Evolutionary conservation across 2,329 filamentous ascomycete genomes (phyloP).

Genomic region (Neurospora sp.): DNA sequence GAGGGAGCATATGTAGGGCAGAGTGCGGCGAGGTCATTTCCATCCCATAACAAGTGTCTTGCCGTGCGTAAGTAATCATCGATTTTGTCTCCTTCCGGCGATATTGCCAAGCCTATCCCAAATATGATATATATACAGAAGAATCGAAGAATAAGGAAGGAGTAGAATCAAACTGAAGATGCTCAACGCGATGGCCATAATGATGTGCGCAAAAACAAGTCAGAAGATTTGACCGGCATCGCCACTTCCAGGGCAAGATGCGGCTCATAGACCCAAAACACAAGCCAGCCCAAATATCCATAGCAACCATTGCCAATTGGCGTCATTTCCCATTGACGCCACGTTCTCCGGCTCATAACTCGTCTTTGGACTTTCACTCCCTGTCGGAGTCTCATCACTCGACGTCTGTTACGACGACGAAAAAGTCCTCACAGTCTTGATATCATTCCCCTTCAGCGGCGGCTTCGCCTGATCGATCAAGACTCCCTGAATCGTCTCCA

Average conservation of each 20-base stretch:
- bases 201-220: not conserved
- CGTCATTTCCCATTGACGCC: not conserved
- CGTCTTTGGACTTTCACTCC: not conserved
- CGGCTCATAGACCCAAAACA: not conserved
- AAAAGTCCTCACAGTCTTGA: constrained; percentile 32
- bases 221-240: not conserved
- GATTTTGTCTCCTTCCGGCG: not conserved
- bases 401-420: not conserved
- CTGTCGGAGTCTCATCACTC: not conserved
- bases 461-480: constrained; percentile 33
- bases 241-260: not conserved
- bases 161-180: not conserved
- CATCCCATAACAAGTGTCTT: not conserved
- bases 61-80: not conserved
- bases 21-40: not conserved
- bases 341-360: not conserved
- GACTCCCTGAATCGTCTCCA: constrained; percentile 53
- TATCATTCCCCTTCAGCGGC: constrained; percentile 38
- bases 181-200: not conserved
- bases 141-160: not conserved
- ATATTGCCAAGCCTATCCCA: not conserved
- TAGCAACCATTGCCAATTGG: not conserved
- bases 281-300: not conserved
- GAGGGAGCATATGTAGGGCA: not conserved
- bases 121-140: not conserved